Base-by-base conservation (phyloP, 768 basidiomycete species). In the Mycena rosella region DNA sequence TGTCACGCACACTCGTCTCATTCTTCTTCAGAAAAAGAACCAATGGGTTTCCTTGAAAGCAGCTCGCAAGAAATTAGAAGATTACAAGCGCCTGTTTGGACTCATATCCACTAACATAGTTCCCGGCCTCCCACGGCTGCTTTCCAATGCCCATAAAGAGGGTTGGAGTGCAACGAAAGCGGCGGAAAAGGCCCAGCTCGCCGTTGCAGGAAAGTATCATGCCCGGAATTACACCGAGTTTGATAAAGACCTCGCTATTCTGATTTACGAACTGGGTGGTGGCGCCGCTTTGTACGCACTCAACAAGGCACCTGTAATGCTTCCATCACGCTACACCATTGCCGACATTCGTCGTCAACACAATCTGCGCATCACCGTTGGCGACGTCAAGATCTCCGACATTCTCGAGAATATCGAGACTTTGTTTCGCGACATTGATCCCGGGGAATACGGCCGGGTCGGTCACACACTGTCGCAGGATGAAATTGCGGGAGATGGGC, bases 181-280 rank as follows among this genome's bases (percentile, higher is more conserved):
- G 3, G 8, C 20, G 1, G 42, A 26, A 2, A 64, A 14, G 36
- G 2, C 3, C 5, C 3, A 3, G 18, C 13, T 22, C 0, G 73
- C 73, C 2, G 3, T 75, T 2, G 29, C 52, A 1, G 75, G 75
- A 1, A 26, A 36, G 36, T 79, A 79, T 48, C 66, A 65, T 32
- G 60, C 76, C 1, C 22, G 56, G 7, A 76, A 73, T 44, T 79
- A 68, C 55, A 70, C 60, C 17, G 64, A 73, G 2, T 29, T 72
- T 13, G 74, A 80, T 45, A 44, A 38, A n/a, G 74, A 78, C 32
- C 70, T 79, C 9, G 71, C 78, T 11, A 72, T 72, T 2, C 65
- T 71, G 0, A 65, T 76, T 0, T 78, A 77, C 51, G 74, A 77
- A 42, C 66, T 78, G 14, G 78, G 79, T 29, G 78, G 78, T 29